Percentiles rank a stretch among this genome's conserved stretches.
Conservation (phyloP, 2,329 filamentous ascomycete species). For the Penicillium sp. region DNA sequence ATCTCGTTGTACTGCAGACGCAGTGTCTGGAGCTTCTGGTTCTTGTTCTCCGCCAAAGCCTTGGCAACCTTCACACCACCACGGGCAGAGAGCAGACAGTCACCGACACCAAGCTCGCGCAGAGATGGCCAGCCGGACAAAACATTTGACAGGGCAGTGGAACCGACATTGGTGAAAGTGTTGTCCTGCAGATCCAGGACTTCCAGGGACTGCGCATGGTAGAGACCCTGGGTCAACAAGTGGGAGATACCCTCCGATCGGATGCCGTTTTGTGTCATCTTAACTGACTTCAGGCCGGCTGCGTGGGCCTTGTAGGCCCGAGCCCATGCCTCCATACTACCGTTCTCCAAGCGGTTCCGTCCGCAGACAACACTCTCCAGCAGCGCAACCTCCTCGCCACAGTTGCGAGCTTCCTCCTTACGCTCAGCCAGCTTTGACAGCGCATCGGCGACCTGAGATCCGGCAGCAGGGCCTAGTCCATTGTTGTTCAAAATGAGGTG, state of each 20-base stretch:
- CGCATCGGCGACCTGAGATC: slow-evolving; percentile 83
- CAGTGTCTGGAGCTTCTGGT: slow-evolving; percentile 74
- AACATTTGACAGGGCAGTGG: slow-evolving; percentile 72
- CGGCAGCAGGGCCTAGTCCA: slow-evolving; percentile 86
- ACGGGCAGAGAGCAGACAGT: slow-evolving; percentile 77
- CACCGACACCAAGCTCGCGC: slow-evolving; percentile 80
- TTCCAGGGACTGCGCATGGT: slow-evolving; percentile 64
- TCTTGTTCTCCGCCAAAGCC: slow-evolving; percentile 71
- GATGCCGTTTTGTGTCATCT: slow-evolving; percentile 99
- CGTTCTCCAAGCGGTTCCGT: slow-evolving; percentile 91
- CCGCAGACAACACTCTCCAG: slow-evolving; percentile 97
- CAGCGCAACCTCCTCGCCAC: slow-evolving; percentile 68
- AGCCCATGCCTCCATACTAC: slow-evolving; percentile 94
- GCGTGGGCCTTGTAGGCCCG: slow-evolving; percentile 76
- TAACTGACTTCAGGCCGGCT: slow-evolving; percentile 75
- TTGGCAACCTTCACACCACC: slow-evolving; percentile 71
- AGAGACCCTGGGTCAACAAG: slow-evolving; percentile 75
- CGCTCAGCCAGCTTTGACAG: slow-evolving; percentile 77
- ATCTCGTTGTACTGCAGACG: slow-evolving; percentile 95
- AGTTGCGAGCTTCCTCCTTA: slow-evolving; percentile 67
- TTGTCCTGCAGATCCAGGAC: slow-evolving; percentile 94
- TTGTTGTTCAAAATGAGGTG: slow-evolving; percentile 98
- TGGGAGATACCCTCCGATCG: slow-evolving; percentile 85
- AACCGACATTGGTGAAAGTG: slow-evolving; percentile 82
- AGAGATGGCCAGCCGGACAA: slow-evolving; percentile 71